These are phyloP conservation scores for Amphibolis antarctica DNA, from an alignment of 106 monocot genomes.

Conservation along the genomic window DNA sequence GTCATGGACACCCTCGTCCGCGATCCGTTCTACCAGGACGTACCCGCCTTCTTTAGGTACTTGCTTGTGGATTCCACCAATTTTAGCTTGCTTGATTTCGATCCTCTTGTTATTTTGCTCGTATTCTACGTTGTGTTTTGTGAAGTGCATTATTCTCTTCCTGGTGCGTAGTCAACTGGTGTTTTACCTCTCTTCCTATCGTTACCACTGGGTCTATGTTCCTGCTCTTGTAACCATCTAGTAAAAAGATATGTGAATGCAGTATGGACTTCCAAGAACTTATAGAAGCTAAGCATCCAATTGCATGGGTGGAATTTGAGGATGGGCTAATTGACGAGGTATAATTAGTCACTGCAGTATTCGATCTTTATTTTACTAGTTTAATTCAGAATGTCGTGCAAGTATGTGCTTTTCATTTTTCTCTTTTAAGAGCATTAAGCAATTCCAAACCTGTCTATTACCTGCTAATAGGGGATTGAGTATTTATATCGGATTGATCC, in stretches of 20 bases:
- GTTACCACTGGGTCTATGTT: no score
- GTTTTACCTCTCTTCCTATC: no score
- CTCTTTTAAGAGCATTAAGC: no score
- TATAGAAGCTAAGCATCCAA: conserved; percentile 72
- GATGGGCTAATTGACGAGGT: conserved; percentile 85
- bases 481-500: no score
- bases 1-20: conserved; percentile 79
- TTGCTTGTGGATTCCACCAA: background rate
- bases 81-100: no score
- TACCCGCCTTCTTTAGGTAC: conserved; percentile 69
- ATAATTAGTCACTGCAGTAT: background rate
- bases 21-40: conserved; percentile 72
- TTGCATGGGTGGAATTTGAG: conserved; percentile 94
- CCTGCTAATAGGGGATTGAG: no score
- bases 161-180: background rate
- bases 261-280: conserved; percentile 91
- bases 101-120: background rate
- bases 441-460: no score
- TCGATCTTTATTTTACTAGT: background rate
- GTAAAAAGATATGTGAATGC: conserved; percentile 2
- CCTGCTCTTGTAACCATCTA: background rate
- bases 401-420: background rate
- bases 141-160: no score
- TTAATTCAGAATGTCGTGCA: background rate
- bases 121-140: background rate